phyloP scores from a whole-genome alignment of 2,329 filamentous ascomycete genomes.

The Diaporthe humulicola region DNA sequence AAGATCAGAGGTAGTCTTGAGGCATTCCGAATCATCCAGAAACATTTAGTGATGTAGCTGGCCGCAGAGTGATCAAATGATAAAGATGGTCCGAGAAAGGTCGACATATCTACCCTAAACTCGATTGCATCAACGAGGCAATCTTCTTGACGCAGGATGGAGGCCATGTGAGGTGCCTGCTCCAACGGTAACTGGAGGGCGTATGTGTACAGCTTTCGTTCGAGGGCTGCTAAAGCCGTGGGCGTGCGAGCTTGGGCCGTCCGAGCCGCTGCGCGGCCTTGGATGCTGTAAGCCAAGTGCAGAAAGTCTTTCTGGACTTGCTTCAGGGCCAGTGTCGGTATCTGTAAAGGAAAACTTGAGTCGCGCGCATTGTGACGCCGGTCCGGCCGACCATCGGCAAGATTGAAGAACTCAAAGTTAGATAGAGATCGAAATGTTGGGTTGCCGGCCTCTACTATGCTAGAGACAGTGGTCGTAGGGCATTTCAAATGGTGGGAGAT shows the following conservation, averaged over 20 bases:
- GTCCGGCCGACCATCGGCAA: not conserved
- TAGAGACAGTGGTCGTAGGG: not conserved
- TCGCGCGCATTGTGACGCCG: not conserved
- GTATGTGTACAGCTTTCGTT: slow-evolving; percentile 13
- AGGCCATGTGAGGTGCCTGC: not conserved
- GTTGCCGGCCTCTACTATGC: not conserved
- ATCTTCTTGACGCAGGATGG: not conserved
- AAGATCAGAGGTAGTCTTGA: slow-evolving; percentile 10
- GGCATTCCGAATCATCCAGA: slow-evolving; percentile 11
- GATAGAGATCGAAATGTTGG: not conserved
- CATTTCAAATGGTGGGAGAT: not conserved
- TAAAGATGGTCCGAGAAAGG: not conserved
- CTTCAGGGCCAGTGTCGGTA: slow-evolving; percentile 62
- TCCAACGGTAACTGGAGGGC: slow-evolving; percentile 13
- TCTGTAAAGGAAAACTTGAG: slow-evolving; percentile 69
- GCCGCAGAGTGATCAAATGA: slow-evolving; percentile 4
- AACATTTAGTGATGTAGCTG: not conserved
- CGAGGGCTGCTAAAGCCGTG: not conserved
- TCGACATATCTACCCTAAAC: not conserved
- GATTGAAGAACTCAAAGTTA: slow-evolving; percentile 11
- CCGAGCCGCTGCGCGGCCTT: not conserved
- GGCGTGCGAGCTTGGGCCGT: slow-evolving; percentile 36
- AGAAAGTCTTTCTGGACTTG: slow-evolving; percentile 44
- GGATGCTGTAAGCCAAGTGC: slow-evolving; percentile 35
- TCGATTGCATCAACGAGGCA: slow-evolving; percentile 8